phyloP scores from a whole-genome alignment of 2,329 filamentous ascomycete species.

The Clarireedia sp. region DNA sequence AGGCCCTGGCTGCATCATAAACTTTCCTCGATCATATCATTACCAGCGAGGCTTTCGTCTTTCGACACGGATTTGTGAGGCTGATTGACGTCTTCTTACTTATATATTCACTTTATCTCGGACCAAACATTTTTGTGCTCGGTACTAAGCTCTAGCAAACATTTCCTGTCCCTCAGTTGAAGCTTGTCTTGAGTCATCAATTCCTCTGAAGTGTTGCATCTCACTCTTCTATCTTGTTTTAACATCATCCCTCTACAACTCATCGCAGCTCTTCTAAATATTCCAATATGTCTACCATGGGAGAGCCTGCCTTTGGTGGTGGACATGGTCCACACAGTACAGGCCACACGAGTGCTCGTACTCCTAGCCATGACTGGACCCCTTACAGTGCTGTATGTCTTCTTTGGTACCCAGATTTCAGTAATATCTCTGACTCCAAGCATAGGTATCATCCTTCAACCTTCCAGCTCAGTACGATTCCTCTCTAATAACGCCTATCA shows the following conservation, averaged over 20 bases:
- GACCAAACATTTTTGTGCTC: conserved; percentile 3
- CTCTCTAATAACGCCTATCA: conserved; percentile 23
- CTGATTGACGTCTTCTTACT: conserved; percentile 10
- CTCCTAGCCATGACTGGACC: conserved; percentile 13
- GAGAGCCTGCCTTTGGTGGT: conserved; percentile 6
- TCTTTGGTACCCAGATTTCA: background rate
- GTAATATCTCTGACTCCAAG: conserved; percentile 8
- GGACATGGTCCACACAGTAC: background rate
- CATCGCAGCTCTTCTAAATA: conserved; percentile 2
- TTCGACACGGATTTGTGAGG: conserved; percentile 9
- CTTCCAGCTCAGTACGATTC: conserved; percentile 23
- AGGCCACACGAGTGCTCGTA: background rate
- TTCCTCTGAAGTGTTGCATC: background rate
- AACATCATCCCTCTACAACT: background rate
- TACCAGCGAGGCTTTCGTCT: conserved; percentile 14
- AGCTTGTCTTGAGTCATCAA: background rate
- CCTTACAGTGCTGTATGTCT: conserved; percentile 25
- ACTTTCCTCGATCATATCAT: conserved; percentile 7
- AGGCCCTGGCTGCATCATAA: conserved; percentile 13
- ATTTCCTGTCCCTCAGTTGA: background rate
- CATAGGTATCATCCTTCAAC: conserved; percentile 27
- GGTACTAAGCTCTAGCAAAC: background rate
- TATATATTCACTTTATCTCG: conserved; percentile 13
- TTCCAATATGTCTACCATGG: conserved; percentile 6
- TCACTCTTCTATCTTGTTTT: conserved; percentile 1